Evolutionary conservation across 2,329 filamentous ascomycete genomes (phyloP).

Genomic region (Paraconiothyrium sp.): DNA sequence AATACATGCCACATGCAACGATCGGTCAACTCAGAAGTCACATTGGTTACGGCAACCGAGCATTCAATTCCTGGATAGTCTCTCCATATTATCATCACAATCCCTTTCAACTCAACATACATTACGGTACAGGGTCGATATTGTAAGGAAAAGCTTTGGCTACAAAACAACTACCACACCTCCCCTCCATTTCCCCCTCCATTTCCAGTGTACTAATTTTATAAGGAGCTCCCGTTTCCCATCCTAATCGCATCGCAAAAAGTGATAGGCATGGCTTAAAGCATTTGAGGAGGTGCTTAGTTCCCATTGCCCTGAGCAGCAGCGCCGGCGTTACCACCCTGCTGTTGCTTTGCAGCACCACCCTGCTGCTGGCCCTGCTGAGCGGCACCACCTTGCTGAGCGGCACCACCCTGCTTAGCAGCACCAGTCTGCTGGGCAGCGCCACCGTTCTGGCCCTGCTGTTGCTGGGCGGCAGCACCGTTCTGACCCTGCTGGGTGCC

Average conservation of each 20-base stretch:
- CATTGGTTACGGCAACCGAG: no score
- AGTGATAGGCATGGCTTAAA: neutral
- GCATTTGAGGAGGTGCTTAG: neutral
- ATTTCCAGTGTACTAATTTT: neutral
- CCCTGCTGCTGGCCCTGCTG: neutral
- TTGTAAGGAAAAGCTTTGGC: constrained; percentile 3
- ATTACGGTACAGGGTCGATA: neutral
- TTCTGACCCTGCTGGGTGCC: constrained; percentile 16
- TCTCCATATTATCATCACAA: no score
- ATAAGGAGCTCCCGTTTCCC: constrained; percentile 1
- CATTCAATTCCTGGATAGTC: no score
- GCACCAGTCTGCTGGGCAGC: constrained; percentile 12
- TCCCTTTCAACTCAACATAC: neutral
- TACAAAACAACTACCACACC: constrained; percentile 7
- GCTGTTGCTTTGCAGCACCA: constrained; percentile 4
- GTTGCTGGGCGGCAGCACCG: constrained; percentile 9
- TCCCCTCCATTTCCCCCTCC: neutral
- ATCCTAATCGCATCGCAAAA: neutral
- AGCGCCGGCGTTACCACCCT: constrained; percentile 13
- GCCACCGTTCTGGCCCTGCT: constrained; percentile 17
- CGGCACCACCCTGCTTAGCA: constrained; percentile 8
- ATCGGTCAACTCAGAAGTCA: no score
- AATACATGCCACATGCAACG: no score
- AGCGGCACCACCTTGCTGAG: constrained; percentile 4
- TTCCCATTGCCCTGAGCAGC: neutral